Evolutionary conservation across 345 rosid species (phyloP).

Genomic region (Ceriops tagal): DNA sequence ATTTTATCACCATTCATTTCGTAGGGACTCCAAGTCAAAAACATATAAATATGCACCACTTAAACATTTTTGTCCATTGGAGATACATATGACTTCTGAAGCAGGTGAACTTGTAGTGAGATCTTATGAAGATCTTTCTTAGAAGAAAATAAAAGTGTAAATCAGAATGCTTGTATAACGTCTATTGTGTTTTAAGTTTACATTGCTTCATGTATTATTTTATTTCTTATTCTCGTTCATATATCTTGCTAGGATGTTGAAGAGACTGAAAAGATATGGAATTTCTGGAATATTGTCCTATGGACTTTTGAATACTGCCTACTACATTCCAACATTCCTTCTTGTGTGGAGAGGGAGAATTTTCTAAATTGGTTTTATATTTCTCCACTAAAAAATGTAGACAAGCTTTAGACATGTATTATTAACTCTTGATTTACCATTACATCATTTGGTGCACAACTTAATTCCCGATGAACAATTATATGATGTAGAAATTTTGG

Average conservation of each 20-base stretch:
- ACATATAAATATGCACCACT: not conserved
- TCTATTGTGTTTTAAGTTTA: not conserved
- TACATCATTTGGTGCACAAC: too few relatives aligned
- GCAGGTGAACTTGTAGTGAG: not conserved
- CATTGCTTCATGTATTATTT: not conserved
- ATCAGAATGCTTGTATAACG: not conserved
- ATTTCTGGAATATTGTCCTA: slow-evolving; percentile 76
- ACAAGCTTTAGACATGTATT: not conserved
- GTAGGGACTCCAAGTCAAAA: not conserved
- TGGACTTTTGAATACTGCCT: slow-evolving; percentile 74
- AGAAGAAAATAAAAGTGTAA: not conserved
- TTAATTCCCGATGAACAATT: too few relatives aligned
- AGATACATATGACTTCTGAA: not conserved
- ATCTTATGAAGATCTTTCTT: not conserved
- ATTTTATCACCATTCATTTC: not conserved
- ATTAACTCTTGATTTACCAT: too few relatives aligned
- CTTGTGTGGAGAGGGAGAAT: slow-evolving; percentile 66
- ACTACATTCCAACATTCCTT: slow-evolving; percentile 69
- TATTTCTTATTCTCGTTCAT: not conserved
- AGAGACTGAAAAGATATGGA: slow-evolving; percentile 75
- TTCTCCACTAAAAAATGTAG: not conserved
- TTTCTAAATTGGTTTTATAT: not conserved
- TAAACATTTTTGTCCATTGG: not conserved
- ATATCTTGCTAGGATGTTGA: slow-evolving; percentile 45
- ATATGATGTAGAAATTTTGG: too few relatives aligned